Evolutionary conservation across 331 rosid species (phyloP).

Genomic region (Rosa hybrid): DNA sequence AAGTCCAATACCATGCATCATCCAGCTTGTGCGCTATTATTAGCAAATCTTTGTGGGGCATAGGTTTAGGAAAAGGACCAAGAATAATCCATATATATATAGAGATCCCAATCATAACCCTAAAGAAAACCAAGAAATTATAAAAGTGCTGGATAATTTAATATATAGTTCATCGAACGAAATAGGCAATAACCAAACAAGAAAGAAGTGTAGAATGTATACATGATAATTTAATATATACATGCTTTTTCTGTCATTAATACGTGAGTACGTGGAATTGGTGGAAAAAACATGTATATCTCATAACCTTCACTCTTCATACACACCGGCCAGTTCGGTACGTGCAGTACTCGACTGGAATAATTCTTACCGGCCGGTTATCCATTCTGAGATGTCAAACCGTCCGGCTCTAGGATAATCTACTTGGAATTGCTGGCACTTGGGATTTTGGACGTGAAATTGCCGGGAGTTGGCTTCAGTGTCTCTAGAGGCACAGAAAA

Average conservation of each 20-base stretch:
- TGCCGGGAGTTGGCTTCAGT: neutral
- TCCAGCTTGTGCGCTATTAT: neutral
- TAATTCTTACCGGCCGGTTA: neutral
- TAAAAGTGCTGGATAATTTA: neutral
- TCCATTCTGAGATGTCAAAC: neutral
- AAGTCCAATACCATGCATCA: too few species aligned
- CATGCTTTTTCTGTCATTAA: too few species aligned
- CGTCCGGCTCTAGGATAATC: neutral
- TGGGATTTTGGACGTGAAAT: neutral
- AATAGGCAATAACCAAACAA: neutral
- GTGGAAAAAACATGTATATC: too few species aligned
- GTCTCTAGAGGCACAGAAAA: neutral
- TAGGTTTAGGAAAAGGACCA: neutral
- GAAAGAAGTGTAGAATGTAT: too few species aligned
- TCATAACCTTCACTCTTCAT: neutral
- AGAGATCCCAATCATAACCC: too few species aligned
- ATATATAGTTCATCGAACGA: neutral
- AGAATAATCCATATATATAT: neutral
- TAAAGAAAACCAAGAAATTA: too few species aligned
- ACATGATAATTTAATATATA: too few species aligned
- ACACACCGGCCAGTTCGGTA: neutral
- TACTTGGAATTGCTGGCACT: neutral
- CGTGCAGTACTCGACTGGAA: neutral
- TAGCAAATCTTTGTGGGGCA: neutral
- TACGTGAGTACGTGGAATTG: too few species aligned